These are phyloP conservation scores for Zygotorulaspora chibaensis DNA, from an alignment of 805 yeast genomes.

Conservation along the genomic window DNA sequence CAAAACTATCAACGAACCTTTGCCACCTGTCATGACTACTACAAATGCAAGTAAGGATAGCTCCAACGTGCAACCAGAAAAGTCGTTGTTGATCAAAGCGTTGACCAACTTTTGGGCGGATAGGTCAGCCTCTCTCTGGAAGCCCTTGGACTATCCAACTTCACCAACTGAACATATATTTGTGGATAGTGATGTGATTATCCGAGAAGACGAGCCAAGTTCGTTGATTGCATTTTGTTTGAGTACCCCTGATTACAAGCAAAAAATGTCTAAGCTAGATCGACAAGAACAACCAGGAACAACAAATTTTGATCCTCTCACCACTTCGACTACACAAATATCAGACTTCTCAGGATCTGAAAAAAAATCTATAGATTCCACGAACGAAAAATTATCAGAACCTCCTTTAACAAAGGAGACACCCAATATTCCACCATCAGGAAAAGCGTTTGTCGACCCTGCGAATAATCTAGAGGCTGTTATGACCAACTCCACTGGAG, in stretches of 20 bases:
- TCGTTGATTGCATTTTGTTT: constrained; percentile 90
- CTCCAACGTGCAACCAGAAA: constrained; percentile 50
- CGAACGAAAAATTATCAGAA: constrained; percentile 1
- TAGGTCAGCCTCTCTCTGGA: constrained; percentile 92
- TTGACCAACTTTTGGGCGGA: constrained; percentile 96
- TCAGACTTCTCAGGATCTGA: constrained; percentile 6
- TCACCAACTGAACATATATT: constrained; percentile 79
- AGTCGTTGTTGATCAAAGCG: constrained; percentile 73
- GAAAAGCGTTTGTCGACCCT: constrained; percentile 1
- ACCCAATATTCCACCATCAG: constrained; percentile 1
- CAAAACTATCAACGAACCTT: constrained; percentile 14
- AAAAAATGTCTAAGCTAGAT: constrained; percentile 45
- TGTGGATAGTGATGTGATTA: constrained; percentile 88
- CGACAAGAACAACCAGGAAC: constrained; percentile 11
- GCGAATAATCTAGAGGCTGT: constrained; percentile 49
- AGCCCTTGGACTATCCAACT: constrained; percentile 81
- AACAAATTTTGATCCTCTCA: constrained; percentile 5
- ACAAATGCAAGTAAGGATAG: constrained; percentile 26
- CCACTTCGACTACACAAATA: constrained; percentile 3
- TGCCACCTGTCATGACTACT: constrained; percentile 21
- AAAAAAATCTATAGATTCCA: constrained; percentile 6
- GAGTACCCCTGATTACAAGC: constrained; percentile 75
- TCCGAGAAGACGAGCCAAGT: constrained; percentile 94
- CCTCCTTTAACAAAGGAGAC: constrained; percentile 4
- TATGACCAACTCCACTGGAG: constrained; percentile 78